Conservation (phyloP, 2,329 filamentous ascomycete species). For the Macroventuria anomochaeta region DNA sequence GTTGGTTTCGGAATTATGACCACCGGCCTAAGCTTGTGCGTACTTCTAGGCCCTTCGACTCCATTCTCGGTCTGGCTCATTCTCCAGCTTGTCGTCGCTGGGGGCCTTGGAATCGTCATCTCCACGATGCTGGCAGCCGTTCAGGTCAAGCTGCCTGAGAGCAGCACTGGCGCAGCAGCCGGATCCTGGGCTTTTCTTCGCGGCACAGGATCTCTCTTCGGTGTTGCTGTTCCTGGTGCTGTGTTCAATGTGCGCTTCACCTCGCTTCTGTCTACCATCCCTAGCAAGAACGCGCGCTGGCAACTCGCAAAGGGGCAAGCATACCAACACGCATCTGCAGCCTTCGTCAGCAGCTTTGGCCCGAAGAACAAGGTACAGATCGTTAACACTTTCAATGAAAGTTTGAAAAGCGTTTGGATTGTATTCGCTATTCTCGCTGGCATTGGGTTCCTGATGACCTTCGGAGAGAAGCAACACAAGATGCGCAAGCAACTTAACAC, state of each 20-base stretch:
- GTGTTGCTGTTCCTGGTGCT: conserved; percentile 38
- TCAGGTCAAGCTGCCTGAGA: conserved; percentile 36
- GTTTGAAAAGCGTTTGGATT: conserved; percentile 50
- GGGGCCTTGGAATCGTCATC: conserved; percentile 36
- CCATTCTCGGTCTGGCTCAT: conserved; percentile 25
- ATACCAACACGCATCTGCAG: conserved; percentile 34
- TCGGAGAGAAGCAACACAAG: conserved; percentile 47
- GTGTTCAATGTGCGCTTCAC: conserved; percentile 39
- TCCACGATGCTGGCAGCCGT: conserved; percentile 40
- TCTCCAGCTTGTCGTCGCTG: conserved; percentile 34
- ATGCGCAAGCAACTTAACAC: conserved; percentile 51
- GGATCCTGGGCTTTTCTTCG: conserved; percentile 43
- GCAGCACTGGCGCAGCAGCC: conserved; percentile 26
- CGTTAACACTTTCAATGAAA: conserved; percentile 41
- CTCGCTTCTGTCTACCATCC: conserved; percentile 20
- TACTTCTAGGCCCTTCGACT: conserved; percentile 20
- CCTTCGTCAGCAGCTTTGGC: conserved; percentile 30
- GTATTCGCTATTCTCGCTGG: conserved; percentile 43
- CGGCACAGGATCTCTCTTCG: conserved; percentile 36
- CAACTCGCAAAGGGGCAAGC: conserved; percentile 30
- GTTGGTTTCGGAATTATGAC: conserved; percentile 32
- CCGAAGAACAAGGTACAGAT: conserved; percentile 35
- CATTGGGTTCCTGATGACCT: conserved; percentile 44
- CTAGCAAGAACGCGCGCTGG: conserved; percentile 5
- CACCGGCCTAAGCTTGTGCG: conserved; percentile 29